phyloP scores from a whole-genome alignment of 1,139 yeast genomes.

The Yarrowia galli region DNA sequence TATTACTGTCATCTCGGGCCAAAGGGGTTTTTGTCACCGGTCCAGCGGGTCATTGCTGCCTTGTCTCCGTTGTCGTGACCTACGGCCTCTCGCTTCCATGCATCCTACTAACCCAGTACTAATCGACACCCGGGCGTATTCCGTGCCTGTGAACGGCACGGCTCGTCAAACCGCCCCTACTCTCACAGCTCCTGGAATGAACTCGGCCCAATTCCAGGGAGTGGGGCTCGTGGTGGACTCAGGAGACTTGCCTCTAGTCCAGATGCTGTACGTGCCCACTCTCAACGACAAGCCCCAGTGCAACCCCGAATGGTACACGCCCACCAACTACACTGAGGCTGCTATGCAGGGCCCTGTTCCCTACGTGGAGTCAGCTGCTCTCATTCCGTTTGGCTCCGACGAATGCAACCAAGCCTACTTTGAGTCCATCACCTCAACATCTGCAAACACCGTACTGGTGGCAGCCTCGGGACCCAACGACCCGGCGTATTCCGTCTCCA shows the following conservation, averaged over 20 bases:
- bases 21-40: too few relatives aligned
- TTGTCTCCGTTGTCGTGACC: background rate
- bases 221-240: background rate
- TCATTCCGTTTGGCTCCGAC: slow-evolving; percentile 17
- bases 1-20: too few relatives aligned
- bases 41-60: too few relatives aligned
- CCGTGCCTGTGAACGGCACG: background rate
- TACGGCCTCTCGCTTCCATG: background rate
- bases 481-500: background rate
- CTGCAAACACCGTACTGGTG: background rate
- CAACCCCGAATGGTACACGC: slow-evolving; percentile 23
- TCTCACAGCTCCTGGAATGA: slow-evolving; percentile 12
- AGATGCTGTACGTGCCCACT: slow-evolving; percentile 9
- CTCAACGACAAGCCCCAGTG: slow-evolving; percentile 8
- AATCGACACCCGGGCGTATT: slow-evolving; percentile 18
- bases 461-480: slow-evolving; percentile 5
- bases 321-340: slow-evolving; percentile 1
- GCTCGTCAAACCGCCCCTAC: slow-evolving; percentile 6
- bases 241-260: background rate
- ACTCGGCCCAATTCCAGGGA: slow-evolving; percentile 24
- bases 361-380: background rate
- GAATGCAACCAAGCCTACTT: slow-evolving; percentile 22
- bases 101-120: background rate
- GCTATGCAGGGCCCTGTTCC: background rate
- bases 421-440: background rate